A percentile compares a stretch with the other conserved stretches of the same genome.
Evolutionary conservation across 306 rosid genomes (phyloP).

Genomic region (Styphnolobium japonicum): DNA sequence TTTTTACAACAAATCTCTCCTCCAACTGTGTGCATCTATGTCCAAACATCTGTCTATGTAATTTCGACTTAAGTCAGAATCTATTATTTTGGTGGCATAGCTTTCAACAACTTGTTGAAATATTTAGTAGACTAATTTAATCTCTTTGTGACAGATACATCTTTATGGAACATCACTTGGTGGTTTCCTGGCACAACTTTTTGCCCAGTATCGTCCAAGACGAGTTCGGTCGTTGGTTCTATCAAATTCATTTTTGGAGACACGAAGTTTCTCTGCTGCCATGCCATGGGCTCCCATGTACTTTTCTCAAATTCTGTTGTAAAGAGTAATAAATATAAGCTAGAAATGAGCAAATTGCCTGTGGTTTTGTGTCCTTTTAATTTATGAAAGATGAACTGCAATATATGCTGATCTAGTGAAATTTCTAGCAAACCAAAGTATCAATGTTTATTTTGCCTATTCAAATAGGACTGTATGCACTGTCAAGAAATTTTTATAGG

Average conservation of each 20-base stretch:
- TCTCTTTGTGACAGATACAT: constrained; percentile 72
- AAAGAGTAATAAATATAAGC: constrained; percentile 9
- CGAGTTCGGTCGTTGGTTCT: constrained; percentile 87
- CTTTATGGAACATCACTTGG: constrained; percentile 98
- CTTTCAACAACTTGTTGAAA: neutral
- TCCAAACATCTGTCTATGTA: neutral
- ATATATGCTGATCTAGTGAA: neutral
- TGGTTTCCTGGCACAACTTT: constrained; percentile 96
- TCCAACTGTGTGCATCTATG: neutral
- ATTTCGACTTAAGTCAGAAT: neutral
- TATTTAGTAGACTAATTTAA: constrained; percentile 21
- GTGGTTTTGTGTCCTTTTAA: neutral
- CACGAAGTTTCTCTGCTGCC: constrained; percentile 78
- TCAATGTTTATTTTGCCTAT: constrained; percentile 1
- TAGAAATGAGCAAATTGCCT: constrained; percentile 8
- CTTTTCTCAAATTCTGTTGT: constrained; percentile 35
- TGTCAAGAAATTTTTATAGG: constrained; percentile 15
- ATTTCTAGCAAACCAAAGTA: constrained; percentile 11
- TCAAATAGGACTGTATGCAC: neutral
- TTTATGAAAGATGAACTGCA: neutral
- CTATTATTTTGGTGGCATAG: constrained; percentile 14
- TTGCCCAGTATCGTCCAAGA: constrained; percentile 97
- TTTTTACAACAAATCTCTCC: neutral
- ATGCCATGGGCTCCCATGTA: constrained; percentile 99
- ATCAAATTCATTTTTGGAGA: constrained; percentile 88